phyloP scores from a whole-genome alignment of 495 filamentous ascomycete species.

The Aspergillus diversus region DNA sequence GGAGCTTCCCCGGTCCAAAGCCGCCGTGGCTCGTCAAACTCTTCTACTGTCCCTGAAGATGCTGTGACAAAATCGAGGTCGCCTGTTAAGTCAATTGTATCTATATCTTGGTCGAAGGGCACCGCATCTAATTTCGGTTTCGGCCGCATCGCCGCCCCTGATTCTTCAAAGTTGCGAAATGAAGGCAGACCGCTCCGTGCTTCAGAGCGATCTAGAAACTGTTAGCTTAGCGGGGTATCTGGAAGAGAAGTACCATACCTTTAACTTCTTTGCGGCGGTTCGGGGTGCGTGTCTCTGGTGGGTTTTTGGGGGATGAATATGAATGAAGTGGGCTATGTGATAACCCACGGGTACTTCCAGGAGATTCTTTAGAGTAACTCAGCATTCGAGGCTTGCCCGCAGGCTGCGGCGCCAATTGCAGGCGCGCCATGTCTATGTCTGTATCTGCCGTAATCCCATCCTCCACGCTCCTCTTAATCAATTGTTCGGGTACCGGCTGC shows the following conservation, averaged over 20 bases:
- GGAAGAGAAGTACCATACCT: conserved; percentile 27
- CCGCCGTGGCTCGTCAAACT: conserved; percentile 55
- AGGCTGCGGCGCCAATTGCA: conserved; percentile 56
- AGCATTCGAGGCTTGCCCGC: conserved; percentile 54
- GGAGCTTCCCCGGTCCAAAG: conserved; percentile 66
- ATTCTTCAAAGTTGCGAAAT: conserved; percentile 22
- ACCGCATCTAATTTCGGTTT: conserved; percentile 27
- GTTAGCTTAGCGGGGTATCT: not conserved
- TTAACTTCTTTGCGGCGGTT: conserved; percentile 18
- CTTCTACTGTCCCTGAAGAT: conserved; percentile 47
- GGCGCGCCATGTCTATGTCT: conserved; percentile 58
- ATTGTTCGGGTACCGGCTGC: conserved; percentile 2
- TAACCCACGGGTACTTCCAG: conserved; percentile 24
- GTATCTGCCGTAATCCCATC: conserved; percentile 32
- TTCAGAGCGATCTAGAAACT: conserved; percentile 28
- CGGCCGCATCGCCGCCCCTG: conserved; percentile 30
- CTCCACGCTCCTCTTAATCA: conserved; percentile 9
- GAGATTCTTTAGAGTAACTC: conserved; percentile 34
- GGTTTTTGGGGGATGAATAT: conserved; percentile 33
- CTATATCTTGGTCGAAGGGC: conserved; percentile 44
- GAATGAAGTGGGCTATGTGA: conserved; percentile 11
- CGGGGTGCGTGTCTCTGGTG: conserved; percentile 21
- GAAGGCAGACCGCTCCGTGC: conserved; percentile 32
- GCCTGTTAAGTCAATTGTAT: conserved; percentile 74
- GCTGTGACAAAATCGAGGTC: conserved; percentile 47